phyloP scores from a whole-genome alignment of 2,329 filamentous ascomycete genomes.

The Lojkania enalia region DNA sequence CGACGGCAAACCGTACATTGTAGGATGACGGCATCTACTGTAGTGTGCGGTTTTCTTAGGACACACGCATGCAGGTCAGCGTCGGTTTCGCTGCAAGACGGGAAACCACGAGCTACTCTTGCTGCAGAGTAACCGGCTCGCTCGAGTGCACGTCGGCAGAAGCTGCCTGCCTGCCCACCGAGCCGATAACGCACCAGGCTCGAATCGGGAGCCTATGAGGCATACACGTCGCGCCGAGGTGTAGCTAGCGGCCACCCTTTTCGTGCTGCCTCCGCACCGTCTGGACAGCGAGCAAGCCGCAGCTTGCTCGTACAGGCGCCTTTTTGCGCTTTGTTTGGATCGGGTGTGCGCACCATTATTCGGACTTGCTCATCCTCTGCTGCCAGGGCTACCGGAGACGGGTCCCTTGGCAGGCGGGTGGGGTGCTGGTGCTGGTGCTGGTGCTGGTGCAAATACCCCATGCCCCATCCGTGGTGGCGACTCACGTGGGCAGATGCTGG shows the following conservation, averaged over 20 bases:
- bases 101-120: conserved; percentile 27
- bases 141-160: conserved; percentile 24
- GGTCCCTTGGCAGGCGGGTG: neutral
- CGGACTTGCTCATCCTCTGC: neutral
- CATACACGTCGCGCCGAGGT: too few relatives aligned
- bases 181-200: conserved; percentile 27
- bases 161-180: conserved; percentile 30
- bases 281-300: neutral
- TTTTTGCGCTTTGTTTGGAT: too few relatives aligned
- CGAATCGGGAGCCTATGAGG: too few relatives aligned
- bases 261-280: conserved; percentile 1
- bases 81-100: conserved; percentile 21
- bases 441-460: too few relatives aligned
- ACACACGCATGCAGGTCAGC: conserved; percentile 25
- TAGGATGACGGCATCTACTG: conserved; percentile 1
- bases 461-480: too few relatives aligned
- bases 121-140: conserved; percentile 30
- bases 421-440: neutral
- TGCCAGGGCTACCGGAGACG: neutral
- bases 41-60: neutral
- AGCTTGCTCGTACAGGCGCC: too few relatives aligned
- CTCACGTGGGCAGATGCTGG: too few relatives aligned
- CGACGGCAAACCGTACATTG: neutral
- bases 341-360: too few relatives aligned
- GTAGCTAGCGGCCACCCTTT: conserved; percentile 17